Base-by-base conservation (phyloP, 306 rosid species). In the Lupinus albus region DNA sequence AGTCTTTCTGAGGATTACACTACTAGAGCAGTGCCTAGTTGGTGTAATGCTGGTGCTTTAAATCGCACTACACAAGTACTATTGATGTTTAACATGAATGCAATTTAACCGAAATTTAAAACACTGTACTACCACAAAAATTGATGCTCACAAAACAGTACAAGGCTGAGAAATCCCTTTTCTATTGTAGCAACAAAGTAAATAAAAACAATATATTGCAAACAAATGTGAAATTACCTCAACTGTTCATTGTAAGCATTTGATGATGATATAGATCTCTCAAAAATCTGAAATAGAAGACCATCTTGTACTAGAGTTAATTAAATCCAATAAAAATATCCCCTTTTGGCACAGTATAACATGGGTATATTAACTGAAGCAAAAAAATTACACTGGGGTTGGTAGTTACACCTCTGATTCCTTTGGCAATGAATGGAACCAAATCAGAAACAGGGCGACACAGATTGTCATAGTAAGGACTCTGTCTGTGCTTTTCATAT, bases 391-490 rank as follows among this genome's bases (percentile, higher is more conserved):
- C 98, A 77, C 93, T 91, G 7, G 98, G 96, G 71, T 92, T 89
- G 82, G 89, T 83, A 17, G 98, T 92, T 51, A 92, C 89, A 69
- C 96, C 96, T 75, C 93, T 73, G 64, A 92, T 85, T 32, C 98
- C 98, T 13, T 51, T 72, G 1, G 70, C 76, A 69, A 92, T 89
- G 11, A 89, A 83, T 20, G 98, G 96, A 84, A 87, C 82, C 80
- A 89, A 80, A 85, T 92, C 89, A 5, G 89, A 76, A 48, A 89
- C 83, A 7, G 96, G 98, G n/a, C 91, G 82, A 83, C 86, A 89
- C 16, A 89, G 95, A 74, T 92, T 87, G 33, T 92, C 96, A 58
- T 92, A 87, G 87, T 91, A 92, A 3, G 98, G 96, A 58, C 88
- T 87, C 81, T 92, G 96, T 35, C 87, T 73, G 48, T 84, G 83